Evolutionary conservation across 2,329 filamentous ascomycete genomes (phyloP).

Genomic region (Penicillium polonicum): DNA sequence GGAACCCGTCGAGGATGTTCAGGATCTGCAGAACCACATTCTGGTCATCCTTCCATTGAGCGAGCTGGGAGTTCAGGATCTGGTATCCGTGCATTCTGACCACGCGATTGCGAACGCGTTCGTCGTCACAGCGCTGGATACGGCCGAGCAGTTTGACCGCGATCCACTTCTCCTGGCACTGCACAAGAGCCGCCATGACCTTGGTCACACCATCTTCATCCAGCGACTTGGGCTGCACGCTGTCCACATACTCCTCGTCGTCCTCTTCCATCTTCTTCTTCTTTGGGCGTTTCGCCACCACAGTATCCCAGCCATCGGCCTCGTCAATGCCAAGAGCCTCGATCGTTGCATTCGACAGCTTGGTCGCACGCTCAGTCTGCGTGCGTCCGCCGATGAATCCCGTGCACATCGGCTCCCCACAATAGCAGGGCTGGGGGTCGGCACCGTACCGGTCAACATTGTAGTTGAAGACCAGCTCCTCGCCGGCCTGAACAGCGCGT

Average conservation of each 20-base stretch:
- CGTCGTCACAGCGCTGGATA: slow-evolving; percentile 82
- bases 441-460: slow-evolving; percentile 98
- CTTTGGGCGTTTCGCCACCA: slow-evolving; percentile 82
- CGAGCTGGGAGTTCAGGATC: slow-evolving; percentile 83
- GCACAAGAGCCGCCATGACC: slow-evolving; percentile 94
- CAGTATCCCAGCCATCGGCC: slow-evolving; percentile 85
- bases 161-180: slow-evolving; percentile 99
- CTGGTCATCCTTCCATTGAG: slow-evolving; percentile 81
- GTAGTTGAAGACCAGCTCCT: slow-evolving; percentile 98
- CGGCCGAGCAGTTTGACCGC: slow-evolving; percentile 89
- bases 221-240: slow-evolving; percentile 74
- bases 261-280: slow-evolving; percentile 91
- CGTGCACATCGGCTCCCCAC: slow-evolving; percentile 88
- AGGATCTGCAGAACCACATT: slow-evolving; percentile 88
- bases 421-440: slow-evolving; percentile 95
- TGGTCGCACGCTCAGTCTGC: slow-evolving; percentile 91
- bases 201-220: slow-evolving; percentile 83
- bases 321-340: slow-evolving; percentile 96
- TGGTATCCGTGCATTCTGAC: slow-evolving; percentile 97
- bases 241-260: slow-evolving; percentile 93
- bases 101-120: slow-evolving; percentile 81
- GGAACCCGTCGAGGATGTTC: slow-evolving; percentile 83
- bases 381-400: slow-evolving; percentile 98
- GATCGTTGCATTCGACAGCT: slow-evolving; percentile 82
- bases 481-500: slow-evolving; percentile 78